phyloP scores from a whole-genome alignment of 495 filamentous ascomycete genomes.

The Evansstolkia leycettana region DNA sequence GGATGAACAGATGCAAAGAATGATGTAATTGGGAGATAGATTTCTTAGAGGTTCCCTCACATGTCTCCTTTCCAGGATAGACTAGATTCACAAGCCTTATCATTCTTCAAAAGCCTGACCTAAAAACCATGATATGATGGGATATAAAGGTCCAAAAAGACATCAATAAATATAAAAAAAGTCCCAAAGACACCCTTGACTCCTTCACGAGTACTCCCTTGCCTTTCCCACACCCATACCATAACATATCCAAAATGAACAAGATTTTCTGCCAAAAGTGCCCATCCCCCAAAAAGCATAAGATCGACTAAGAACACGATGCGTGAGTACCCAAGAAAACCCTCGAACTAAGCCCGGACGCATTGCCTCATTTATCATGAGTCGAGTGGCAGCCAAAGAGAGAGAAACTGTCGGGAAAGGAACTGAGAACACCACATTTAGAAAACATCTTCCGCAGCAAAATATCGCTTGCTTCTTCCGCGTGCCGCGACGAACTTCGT shows the following conservation, averaged over 20 bases:
- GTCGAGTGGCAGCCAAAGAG: no score
- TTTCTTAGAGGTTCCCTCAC: no score
- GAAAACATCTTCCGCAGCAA: slow-evolving; percentile 52
- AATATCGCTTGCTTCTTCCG: slow-evolving; percentile 70
- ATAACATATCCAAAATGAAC: background rate
- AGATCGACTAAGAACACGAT: background rate
- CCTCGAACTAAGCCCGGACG: no score
- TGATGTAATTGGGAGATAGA: background rate
- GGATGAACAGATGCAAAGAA: background rate
- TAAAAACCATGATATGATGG: slow-evolving; percentile 17
- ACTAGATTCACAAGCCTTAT: no score
- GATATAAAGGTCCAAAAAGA: slow-evolving; percentile 20
- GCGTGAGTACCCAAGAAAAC: no score
- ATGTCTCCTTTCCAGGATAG: no score
- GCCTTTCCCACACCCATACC: slow-evolving; percentile 7
- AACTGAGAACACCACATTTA: no score
- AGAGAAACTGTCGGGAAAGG: no score
- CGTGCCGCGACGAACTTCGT: slow-evolving; percentile 57
- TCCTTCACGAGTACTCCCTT: no score
- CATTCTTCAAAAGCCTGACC: background rate
- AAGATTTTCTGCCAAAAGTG: slow-evolving; percentile 1
- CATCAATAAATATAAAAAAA: slow-evolving; percentile 3
- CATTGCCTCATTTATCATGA: no score
- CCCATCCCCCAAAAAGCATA: background rate
- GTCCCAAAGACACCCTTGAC: background rate